Evolutionary conservation across 75 land plant species (phyloP).

Genomic region (Isoetes taiwanensis): DNA sequence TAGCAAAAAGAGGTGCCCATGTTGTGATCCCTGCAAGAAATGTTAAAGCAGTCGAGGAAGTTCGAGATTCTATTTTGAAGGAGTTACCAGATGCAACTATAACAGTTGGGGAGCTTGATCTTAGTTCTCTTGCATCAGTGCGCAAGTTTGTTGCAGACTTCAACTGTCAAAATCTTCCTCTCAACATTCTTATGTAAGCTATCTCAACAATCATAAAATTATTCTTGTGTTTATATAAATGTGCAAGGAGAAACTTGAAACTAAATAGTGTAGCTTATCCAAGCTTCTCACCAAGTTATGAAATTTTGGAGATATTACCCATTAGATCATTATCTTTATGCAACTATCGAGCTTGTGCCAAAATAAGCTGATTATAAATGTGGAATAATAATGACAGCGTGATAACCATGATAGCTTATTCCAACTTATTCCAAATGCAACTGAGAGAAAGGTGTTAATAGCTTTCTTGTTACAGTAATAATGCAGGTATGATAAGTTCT

Average conservation of each 20-base stretch:
- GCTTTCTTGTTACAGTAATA: background rate
- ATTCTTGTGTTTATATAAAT: no score
- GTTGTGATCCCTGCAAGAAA: slow-evolving; percentile 59
- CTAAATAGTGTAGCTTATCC: no score
- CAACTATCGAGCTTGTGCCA: no score
- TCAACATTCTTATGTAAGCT: slow-evolving; percentile 61
- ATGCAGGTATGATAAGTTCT: background rate
- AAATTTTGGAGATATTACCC: no score
- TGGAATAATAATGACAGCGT: no score
- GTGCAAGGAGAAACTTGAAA: no score
- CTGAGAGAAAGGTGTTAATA: no score
- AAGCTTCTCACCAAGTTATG: no score
- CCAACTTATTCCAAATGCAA: no score
- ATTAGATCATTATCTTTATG: no score
- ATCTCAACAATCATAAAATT: no score
- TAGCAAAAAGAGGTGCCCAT: slow-evolving; percentile 58
- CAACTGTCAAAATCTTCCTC: slow-evolving; percentile 33
- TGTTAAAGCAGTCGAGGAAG: slow-evolving; percentile 48
- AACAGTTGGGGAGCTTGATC: slow-evolving; percentile 38
- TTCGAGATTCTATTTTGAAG: slow-evolving; percentile 29
- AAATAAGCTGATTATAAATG: background rate
- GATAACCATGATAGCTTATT: no score
- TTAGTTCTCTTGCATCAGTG: slow-evolving; percentile 53
- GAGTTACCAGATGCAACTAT: slow-evolving; percentile 38
- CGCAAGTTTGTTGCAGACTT: slow-evolving; percentile 38